These are phyloP conservation scores for Hypoxylon cercidicola DNA, from an alignment of 495 filamentous ascomycete species.

Conservation along the genomic window DNA sequence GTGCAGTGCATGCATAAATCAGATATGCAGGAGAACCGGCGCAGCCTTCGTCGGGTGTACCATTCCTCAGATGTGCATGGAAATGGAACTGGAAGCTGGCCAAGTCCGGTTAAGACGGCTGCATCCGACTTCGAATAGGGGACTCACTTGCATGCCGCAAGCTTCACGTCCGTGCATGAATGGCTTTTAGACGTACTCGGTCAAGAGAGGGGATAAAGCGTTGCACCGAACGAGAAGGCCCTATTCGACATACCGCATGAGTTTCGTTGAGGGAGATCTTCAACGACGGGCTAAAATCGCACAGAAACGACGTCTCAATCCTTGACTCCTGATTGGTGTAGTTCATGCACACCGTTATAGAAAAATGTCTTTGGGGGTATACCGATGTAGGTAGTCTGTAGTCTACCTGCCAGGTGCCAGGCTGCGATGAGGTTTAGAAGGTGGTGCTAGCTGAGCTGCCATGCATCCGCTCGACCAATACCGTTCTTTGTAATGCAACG, in stretches of 20 bases:
- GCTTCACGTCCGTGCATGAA: slow-evolving; percentile 28
- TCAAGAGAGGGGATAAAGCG: slow-evolving; percentile 31
- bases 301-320: slow-evolving; percentile 30
- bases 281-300: slow-evolving; percentile 29
- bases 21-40: slow-evolving; percentile 42
- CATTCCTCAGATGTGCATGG: slow-evolving; percentile 22
- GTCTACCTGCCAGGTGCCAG: too few species aligned
- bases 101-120: slow-evolving; percentile 43
- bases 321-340: slow-evolving; percentile 33
- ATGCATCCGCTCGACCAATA: slow-evolving; percentile 9
- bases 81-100: slow-evolving; percentile 35
- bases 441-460: slow-evolving; percentile 8
- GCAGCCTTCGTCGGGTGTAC: slow-evolving; percentile 26
- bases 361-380: slow-evolving; percentile 26
- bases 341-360: slow-evolving; percentile 30
- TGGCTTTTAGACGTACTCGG: slow-evolving; percentile 27
- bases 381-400: slow-evolving; percentile 16
- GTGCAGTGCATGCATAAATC: slow-evolving; percentile 43
- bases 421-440: neutral
- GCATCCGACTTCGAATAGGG: slow-evolving; percentile 22
- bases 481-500: slow-evolving; percentile 10
- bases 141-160: slow-evolving; percentile 30
- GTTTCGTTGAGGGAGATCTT: slow-evolving; percentile 35
- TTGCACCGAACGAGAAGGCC: slow-evolving; percentile 34
- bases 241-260: slow-evolving; percentile 34